Percentiles rank a stretch among this genome's conserved stretches.
phyloP scores from a whole-genome alignment of 805 yeast species.

The Candida caryicola region DNA sequence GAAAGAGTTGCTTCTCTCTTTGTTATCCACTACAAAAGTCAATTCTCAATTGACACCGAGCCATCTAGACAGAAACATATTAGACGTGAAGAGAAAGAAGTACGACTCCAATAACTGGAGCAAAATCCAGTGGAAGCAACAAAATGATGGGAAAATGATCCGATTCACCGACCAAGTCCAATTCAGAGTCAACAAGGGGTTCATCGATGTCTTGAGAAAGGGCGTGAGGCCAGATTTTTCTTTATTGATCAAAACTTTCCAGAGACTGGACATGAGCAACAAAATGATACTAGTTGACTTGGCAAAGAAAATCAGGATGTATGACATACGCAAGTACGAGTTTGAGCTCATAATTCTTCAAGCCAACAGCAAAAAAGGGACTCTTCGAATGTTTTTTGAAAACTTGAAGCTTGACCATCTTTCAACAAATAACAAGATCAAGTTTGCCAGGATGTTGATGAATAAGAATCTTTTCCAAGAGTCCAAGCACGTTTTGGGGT shows the following conservation, averaged over 20 bases:
- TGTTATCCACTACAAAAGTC: conserved; percentile 18
- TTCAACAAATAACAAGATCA: conserved; percentile 26
- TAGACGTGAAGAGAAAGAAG: conserved; percentile 17
- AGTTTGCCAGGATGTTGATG: conserved; percentile 28
- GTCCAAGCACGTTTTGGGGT: conserved; percentile 20
- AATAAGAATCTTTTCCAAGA: conserved; percentile 25
- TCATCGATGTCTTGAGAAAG: conserved; percentile 27
- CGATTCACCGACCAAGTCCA: conserved; percentile 24
- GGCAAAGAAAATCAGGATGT: conserved; percentile 14
- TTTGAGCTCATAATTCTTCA: conserved; percentile 19
- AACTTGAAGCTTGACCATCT: conserved; percentile 12
- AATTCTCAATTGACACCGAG: conserved; percentile 29
- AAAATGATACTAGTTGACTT: conserved; percentile 24
- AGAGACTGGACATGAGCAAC: conserved; percentile 22
- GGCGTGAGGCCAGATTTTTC: conserved; percentile 37
- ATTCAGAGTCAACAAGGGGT: conserved; percentile 32
- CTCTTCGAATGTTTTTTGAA: conserved; percentile 15
- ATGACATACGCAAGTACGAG: conserved; percentile 8
- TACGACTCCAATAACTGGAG: conserved; percentile 26
- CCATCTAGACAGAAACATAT: conserved; percentile 13
- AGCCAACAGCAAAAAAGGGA: conserved; percentile 14
- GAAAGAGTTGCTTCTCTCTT: conserved; percentile 12
- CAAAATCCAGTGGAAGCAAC: conserved; percentile 14
- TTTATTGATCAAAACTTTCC: conserved; percentile 31
- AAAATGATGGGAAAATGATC: conserved; percentile 11